A percentile compares a stretch with the other conserved stretches of the same genome.
phyloP scores from a whole-genome alignment of 768 basidiomycete genomes.

The Trametes cinnabarina region DNA sequence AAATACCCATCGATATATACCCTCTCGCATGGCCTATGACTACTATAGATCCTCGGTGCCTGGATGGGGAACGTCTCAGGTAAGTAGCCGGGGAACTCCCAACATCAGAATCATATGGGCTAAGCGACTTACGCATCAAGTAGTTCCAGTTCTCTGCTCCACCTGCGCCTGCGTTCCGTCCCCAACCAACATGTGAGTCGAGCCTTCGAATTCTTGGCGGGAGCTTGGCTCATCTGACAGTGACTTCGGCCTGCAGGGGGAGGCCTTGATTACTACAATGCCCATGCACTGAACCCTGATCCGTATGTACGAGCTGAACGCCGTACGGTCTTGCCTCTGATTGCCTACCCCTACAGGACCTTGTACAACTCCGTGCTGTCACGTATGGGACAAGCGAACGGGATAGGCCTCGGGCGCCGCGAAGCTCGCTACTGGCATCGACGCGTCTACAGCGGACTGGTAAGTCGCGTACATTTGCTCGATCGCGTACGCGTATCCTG shows the following conservation, averaged over 20 bases:
- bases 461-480: constrained; percentile 22
- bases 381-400: constrained; percentile 21
- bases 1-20: not conserved
- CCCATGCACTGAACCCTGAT: constrained; percentile 55
- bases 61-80: constrained; percentile 49
- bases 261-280: constrained; percentile 60
- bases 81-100: constrained; percentile 10
- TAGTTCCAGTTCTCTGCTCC: constrained; percentile 35
- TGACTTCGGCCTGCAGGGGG: constrained; percentile 43
- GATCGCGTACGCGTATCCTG: not conserved
- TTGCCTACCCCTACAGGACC: constrained; percentile 19
- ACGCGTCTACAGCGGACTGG: constrained; percentile 62
- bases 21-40: constrained; percentile 18
- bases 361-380: constrained; percentile 39
- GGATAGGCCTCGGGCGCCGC: constrained; percentile 48
- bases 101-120: not conserved
- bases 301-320: constrained; percentile 41
- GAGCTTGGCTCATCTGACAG: not conserved
- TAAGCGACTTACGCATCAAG: no score
- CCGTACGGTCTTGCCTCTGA: constrained; percentile 12
- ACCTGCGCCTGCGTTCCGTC: constrained; percentile 34
- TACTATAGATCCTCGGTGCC: constrained; percentile 31
- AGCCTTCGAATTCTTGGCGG: constrained; percentile 28
- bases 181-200: constrained; percentile 53
- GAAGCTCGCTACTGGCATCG: constrained; percentile 68